phyloP scores from a whole-genome alignment of 139 green algal genomes.

The Volvox africanus region DNA sequence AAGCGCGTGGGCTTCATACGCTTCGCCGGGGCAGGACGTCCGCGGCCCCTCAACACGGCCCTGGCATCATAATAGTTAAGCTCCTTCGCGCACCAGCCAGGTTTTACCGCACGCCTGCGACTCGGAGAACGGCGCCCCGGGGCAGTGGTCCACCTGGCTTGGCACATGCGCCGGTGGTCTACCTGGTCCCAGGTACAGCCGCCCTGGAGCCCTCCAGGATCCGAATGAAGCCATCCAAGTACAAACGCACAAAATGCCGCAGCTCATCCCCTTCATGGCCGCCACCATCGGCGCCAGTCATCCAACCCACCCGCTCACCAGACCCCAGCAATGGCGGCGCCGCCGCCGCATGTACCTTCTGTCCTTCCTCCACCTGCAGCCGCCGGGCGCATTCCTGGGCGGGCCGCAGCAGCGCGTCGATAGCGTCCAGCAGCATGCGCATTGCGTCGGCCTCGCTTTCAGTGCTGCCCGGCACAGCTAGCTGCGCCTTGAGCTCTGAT shows the following conservation, averaged over 20 bases:
- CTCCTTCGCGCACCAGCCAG: no score
- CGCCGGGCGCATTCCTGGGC: neutral
- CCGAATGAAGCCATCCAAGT: neutral
- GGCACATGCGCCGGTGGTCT: neutral
- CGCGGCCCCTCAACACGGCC: no score
- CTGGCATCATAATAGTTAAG: no score
- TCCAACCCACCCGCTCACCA: neutral
- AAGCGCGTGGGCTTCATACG: no score
- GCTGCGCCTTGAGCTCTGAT: neutral
- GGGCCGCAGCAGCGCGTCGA: neutral
- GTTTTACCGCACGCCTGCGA: no score
- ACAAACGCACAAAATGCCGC: slow-evolving; percentile 27
- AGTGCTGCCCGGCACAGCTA: neutral
- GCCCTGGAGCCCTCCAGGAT: neutral
- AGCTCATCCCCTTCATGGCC: neutral
- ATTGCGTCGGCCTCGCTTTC: neutral
- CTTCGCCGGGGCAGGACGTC: no score
- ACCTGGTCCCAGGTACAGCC: neutral
- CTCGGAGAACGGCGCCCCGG: no score
- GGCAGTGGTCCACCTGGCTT: neutral
- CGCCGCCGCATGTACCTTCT: neutral
- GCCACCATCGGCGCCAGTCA: neutral
- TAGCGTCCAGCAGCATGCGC: neutral
- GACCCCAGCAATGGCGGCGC: neutral
- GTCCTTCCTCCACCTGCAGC: neutral